Conservation (phyloP, 176 grass and related monocot genomes). For the Puya raimondii region DNA sequence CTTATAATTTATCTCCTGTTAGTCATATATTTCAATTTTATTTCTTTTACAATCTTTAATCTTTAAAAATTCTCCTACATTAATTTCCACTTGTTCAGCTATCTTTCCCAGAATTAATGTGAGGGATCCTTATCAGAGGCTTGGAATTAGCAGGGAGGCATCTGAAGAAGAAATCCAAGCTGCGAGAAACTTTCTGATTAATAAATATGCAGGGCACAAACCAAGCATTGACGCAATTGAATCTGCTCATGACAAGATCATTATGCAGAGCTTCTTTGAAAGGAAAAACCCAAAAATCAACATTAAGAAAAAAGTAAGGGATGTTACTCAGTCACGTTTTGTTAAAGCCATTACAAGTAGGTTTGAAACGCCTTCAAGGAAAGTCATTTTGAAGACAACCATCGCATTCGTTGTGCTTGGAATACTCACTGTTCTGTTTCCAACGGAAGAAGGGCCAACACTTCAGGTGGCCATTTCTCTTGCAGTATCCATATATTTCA, state of each 20-base stretch:
- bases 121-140: slow-evolving; percentile 73
- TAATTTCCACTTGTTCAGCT: slow-evolving; percentile 45
- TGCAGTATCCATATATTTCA: slow-evolving; percentile 77
- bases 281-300: slow-evolving; percentile 79
- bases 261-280: slow-evolving; percentile 83
- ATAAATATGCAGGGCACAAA: slow-evolving; percentile 75
- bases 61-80: slow-evolving; percentile 2
- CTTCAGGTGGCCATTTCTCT: slow-evolving; percentile 78
- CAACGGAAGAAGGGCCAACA: slow-evolving; percentile 89
- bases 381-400: slow-evolving; percentile 70
- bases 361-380: slow-evolving; percentile 71
- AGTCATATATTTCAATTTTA: slow-evolving; percentile 4
- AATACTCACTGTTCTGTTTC: slow-evolving; percentile 58
- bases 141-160: slow-evolving; percentile 84
- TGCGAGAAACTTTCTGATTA: slow-evolving; percentile 76
- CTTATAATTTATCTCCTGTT: not conserved
- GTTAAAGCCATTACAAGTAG: slow-evolving; percentile 60
- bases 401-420: slow-evolving; percentile 52
- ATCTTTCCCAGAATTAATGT: slow-evolving; percentile 81
- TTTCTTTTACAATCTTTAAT: slow-evolving; percentile 12
- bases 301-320: slow-evolving; percentile 70
- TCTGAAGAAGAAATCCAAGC: slow-evolving; percentile 98
- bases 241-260: slow-evolving; percentile 81
- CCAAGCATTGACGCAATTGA: slow-evolving; percentile 89
- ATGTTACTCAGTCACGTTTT: slow-evolving; percentile 53